A percentile compares a stretch with the other conserved stretches of the same genome.
Evolutionary conservation across 2,329 filamentous ascomycete species (phyloP).

Genomic region (Gyromitra esculenta): DNA sequence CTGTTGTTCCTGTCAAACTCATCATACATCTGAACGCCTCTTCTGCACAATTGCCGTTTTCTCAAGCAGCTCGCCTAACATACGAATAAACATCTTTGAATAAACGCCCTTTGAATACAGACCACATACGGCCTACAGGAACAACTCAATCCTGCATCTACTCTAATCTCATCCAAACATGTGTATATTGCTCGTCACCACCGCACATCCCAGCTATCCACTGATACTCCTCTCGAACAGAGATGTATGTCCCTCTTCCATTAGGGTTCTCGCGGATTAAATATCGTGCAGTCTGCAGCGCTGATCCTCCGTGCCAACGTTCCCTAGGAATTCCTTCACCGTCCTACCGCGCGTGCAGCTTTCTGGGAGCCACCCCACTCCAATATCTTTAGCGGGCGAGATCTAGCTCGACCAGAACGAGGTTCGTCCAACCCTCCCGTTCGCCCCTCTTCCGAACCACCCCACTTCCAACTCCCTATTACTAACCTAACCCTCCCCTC

Average conservation of each 20-base stretch:
- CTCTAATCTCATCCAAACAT: constrained; percentile 59
- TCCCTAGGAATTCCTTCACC: constrained; percentile 54
- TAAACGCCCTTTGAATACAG: constrained; percentile 23
- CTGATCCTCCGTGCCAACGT: constrained; percentile 27
- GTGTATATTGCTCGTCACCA: constrained; percentile 82
- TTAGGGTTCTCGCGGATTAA: constrained; percentile 32
- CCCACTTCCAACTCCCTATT: constrained; percentile 25
- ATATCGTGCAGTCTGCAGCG: constrained; percentile 18
- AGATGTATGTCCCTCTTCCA: constrained; percentile 65
- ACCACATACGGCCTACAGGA: constrained; percentile 25
- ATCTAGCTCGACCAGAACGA: constrained; percentile 53
- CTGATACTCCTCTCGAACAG: constrained; percentile 81
- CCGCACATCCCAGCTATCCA: constrained; percentile 77
- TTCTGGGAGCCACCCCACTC: constrained; percentile 52
- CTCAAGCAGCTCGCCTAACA: constrained; percentile 3
- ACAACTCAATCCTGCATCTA: constrained; percentile 45
- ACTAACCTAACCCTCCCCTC: constrained; percentile 6
- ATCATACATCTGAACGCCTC: constrained; percentile 27
- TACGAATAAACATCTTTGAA: constrained; percentile 27
- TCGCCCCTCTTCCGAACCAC: constrained; percentile 15
- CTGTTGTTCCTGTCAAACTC: constrained; percentile 32
- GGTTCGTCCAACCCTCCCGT: constrained; percentile 44
- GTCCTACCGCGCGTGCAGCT: constrained; percentile 51
- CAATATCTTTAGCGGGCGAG: constrained; percentile 53
- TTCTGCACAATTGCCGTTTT: constrained; percentile 15